phyloP scores from a whole-genome alignment of 176 grass and related monocot species.

The Paspalum vaginatum region DNA sequence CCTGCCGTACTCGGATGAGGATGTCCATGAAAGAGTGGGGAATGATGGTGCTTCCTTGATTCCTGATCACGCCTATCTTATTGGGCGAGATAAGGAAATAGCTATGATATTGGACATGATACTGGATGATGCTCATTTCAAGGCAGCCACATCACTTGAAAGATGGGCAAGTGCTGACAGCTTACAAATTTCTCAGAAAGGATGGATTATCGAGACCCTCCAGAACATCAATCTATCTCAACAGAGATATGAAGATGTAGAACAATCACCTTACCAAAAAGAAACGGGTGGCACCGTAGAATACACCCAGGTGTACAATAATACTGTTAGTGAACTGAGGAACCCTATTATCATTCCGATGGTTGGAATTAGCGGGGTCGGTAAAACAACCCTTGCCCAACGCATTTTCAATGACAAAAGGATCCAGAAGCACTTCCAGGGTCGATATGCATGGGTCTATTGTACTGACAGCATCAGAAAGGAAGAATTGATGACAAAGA shows the following conservation, averaged over 20 bases:
- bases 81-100: slow-evolving; percentile 35
- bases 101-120: slow-evolving; percentile 30
- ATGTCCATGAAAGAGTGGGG: background rate
- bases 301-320: background rate
- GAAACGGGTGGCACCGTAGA: slow-evolving; percentile 6
- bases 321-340: background rate
- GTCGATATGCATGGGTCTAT: slow-evolving; percentile 10
- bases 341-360: slow-evolving; percentile 36
- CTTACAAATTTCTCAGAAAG: slow-evolving; percentile 22
- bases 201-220: slow-evolving; percentile 30
- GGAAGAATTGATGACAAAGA: slow-evolving; percentile 9
- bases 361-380: slow-evolving; percentile 29
- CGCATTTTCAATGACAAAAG: background rate
- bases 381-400: slow-evolving; percentile 23
- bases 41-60: background rate
- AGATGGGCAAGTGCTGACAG: background rate
- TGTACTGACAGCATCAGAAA: slow-evolving; percentile 14
- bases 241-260: background rate
- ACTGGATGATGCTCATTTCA: background rate
- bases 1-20: background rate
- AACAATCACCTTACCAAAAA: background rate
- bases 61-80: background rate
- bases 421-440: slow-evolving; percentile 15
- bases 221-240: slow-evolving; percentile 1
- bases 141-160: background rate